Evolutionary conservation across 768 basidiomycete species (phyloP).

Genomic region (Crucibulum laeve): DNA sequence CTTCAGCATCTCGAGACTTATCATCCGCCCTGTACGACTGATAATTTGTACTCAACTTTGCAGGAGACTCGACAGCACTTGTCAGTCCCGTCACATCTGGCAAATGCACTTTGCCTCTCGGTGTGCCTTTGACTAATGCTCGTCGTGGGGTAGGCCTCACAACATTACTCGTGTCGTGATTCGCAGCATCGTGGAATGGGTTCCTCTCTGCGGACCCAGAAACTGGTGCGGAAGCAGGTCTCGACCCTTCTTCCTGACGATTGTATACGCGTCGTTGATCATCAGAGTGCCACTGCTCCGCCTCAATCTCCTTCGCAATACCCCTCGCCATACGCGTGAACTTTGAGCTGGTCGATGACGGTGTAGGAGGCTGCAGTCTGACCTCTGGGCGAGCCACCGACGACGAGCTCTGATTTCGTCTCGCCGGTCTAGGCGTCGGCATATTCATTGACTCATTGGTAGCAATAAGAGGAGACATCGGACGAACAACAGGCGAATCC

Average conservation of each 20-base stretch:
- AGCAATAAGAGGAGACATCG: slow-evolving; percentile 19
- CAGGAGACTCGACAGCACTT: slow-evolving; percentile 71
- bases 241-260: slow-evolving; percentile 8
- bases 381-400: slow-evolving; percentile 38
- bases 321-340: slow-evolving; percentile 60
- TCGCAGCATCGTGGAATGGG: slow-evolving; percentile 32
- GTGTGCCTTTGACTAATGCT: slow-evolving; percentile 18
- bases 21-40: slow-evolving; percentile 41
- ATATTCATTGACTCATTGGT: slow-evolving; percentile 14
- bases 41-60: slow-evolving; percentile 49
- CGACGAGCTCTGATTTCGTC: slow-evolving; percentile 21
- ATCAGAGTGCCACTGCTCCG: slow-evolving; percentile 25
- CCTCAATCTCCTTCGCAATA: slow-evolving; percentile 50
- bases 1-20: slow-evolving; percentile 58
- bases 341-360: slow-evolving; percentile 48
- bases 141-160: slow-evolving; percentile 14
- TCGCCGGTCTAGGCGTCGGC: slow-evolving; percentile 29
- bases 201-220: slow-evolving; percentile 23
- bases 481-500: background rate
- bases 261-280: too few relatives aligned
- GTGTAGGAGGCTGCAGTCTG: slow-evolving; percentile 56
- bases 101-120: slow-evolving; percentile 46
- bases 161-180: slow-evolving; percentile 15
- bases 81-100: slow-evolving; percentile 87
- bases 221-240: slow-evolving; percentile 3